Evolutionary conservation across 2,329 filamentous ascomycete species (phyloP), one percentile per base, ranked within the genome.

Genomic region (Colletotrichum sp.): DNA sequence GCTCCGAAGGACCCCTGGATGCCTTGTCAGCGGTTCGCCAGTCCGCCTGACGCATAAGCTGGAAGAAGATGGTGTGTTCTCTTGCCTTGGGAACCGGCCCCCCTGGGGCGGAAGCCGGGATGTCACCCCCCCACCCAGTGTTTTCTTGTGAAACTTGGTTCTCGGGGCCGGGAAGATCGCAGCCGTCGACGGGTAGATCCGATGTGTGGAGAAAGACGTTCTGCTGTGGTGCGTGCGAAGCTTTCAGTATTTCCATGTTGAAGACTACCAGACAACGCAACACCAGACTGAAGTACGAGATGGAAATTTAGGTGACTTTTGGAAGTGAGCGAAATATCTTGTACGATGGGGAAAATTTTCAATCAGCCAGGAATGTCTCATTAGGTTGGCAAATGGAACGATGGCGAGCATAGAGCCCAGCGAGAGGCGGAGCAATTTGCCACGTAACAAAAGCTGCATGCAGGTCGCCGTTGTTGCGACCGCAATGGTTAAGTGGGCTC

Each of bases 201-300:
- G 43, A 13, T 0, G 43, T 47, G 43, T 47, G 43, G 43, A 7
- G 43, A 47, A 47, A 47, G 0, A 13, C 0, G 43, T 47, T 47
- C 0, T 47, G 11, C 43, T 47, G 43, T 4, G 43, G 43, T 4
- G 13, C 18, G 3, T 5, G 18, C 18, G 0, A 1, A 21, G 43
- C 43, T 47, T 47, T 47, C 5, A 47, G 18, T 47, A 47, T 21
- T 21, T 47, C 43, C 43, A 47, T 47, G 11, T 47, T 7, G 43
- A 47, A 47, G 38, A 12, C 38, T 0, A 1, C 0, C 5, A 47
- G 9, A 47, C 18, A 5, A 43, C 38, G 0, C 0, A 2, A 43
- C 38, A n/a, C 16, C 1, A 11, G 18, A n/a, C 11, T 2, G 18
- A 43, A 47, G 5, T 47, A 3, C 9, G 2, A 43, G 12, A 5